Evolutionary conservation across 2,329 filamentous ascomycete species (phyloP).

Genomic region (Diaporthe ampelina): DNA sequence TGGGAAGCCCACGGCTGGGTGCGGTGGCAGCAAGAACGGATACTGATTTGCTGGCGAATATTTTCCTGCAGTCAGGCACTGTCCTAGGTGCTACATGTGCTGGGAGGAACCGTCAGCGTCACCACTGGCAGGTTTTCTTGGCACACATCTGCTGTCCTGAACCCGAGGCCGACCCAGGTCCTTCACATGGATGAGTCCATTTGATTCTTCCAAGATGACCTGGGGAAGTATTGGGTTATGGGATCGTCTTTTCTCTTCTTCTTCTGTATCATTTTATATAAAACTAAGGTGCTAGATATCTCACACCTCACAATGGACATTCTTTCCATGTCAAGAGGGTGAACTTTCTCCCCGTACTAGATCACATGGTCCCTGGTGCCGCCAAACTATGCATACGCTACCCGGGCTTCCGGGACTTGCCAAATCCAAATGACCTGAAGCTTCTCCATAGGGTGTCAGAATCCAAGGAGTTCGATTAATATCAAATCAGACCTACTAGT

Average conservation of each 20-base stretch:
- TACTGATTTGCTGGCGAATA: background rate
- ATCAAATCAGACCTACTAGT: too few relatives aligned
- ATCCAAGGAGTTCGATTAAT: too few relatives aligned
- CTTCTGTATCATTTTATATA: background rate
- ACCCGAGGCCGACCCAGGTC: background rate
- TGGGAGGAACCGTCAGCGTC: background rate
- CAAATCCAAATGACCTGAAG: too few relatives aligned
- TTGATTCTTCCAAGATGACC: background rate
- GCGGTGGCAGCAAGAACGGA: background rate
- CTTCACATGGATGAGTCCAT: background rate
- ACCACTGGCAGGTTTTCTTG: background rate
- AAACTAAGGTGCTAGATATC: background rate
- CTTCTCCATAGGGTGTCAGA: too few relatives aligned
- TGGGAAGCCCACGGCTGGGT: background rate
- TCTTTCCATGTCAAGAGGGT: background rate
- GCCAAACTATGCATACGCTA: too few relatives aligned
- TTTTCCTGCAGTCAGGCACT: background rate
- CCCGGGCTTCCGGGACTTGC: too few relatives aligned
- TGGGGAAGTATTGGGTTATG: background rate
- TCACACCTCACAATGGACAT: background rate
- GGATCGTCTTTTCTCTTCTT: background rate
- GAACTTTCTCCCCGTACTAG: too few relatives aligned
- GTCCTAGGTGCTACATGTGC: background rate
- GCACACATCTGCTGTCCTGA: background rate
- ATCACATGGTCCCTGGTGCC: too few relatives aligned